Conservation (phyloP, 805 yeast species). For the Tetrapisispora taiwanensis region DNA sequence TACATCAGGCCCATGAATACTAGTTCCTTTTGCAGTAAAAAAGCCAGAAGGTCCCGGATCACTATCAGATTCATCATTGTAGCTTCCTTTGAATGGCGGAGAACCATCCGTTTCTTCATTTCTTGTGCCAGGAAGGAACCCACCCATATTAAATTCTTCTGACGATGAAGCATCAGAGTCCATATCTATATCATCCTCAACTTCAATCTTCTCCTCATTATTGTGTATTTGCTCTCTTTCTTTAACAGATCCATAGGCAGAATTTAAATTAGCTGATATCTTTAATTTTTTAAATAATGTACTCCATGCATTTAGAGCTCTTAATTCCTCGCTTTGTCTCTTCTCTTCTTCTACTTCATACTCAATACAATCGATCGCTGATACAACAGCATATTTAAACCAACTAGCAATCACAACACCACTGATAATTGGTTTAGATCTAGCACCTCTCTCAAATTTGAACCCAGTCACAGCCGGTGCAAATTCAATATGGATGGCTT, state of each 20-base stretch:
- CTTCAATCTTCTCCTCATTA: too few relatives aligned
- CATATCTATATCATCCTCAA: too few relatives aligned
- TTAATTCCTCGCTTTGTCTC: constrained; percentile 35
- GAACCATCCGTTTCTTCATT: not conserved
- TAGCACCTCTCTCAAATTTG: constrained; percentile 45
- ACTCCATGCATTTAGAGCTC: constrained; percentile 35
- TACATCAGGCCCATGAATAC: too few relatives aligned
- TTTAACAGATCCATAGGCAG: constrained; percentile 34
- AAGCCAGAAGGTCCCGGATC: too few relatives aligned
- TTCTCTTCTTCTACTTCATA: constrained; percentile 30
- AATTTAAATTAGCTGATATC: constrained; percentile 32
- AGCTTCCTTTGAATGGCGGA: not conserved
- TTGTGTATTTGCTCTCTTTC: too few relatives aligned
- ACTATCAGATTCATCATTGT: not conserved
- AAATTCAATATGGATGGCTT: constrained; percentile 56
- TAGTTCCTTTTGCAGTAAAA: too few relatives aligned
- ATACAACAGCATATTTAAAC: constrained; percentile 29
- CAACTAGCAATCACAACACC: constrained; percentile 70
- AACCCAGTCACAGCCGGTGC: constrained; percentile 86
- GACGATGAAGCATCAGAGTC: not conserved
- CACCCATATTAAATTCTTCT: constrained; percentile 3
- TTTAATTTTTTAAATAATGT: constrained; percentile 28
- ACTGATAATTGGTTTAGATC: constrained; percentile 53
- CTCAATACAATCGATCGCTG: constrained; percentile 24
- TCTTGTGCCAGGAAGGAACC: not conserved